Evolutionary conservation across 2,329 filamentous ascomycete species (phyloP).

Genomic region (Calonectria hawksworthii): DNA sequence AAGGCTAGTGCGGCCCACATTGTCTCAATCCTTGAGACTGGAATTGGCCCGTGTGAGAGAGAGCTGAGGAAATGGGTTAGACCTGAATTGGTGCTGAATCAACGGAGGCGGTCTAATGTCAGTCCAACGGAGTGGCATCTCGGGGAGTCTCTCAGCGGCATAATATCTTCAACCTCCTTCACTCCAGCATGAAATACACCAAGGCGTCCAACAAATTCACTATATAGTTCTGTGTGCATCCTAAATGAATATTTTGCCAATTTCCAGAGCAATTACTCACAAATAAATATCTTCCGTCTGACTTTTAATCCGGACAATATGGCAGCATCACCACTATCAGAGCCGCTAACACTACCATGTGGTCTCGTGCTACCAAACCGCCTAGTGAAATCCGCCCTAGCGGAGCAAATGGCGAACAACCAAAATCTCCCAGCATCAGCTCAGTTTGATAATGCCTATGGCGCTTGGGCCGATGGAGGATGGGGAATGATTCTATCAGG

Average conservation of each 20-base stretch:
- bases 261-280: neutral
- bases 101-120: neutral
- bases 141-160: neutral
- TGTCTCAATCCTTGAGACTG: neutral
- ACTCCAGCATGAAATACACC: neutral
- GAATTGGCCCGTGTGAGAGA: neutral
- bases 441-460: slow-evolving; percentile 61
- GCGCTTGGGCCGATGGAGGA: slow-evolving; percentile 65
- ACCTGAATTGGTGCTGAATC: neutral
- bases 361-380: slow-evolving; percentile 70
- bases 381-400: slow-evolving; percentile 65
- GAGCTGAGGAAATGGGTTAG: neutral
- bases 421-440: slow-evolving; percentile 58
- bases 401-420: slow-evolving; percentile 58
- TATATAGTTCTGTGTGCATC: neutral
- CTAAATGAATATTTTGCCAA: neutral
- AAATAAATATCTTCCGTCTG: neutral
- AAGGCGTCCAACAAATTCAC: neutral
- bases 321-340: slow-evolving; percentile 29
- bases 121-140: neutral
- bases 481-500: slow-evolving; percentile 68
- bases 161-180: neutral
- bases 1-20: neutral
- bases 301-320: slow-evolving; percentile 9
- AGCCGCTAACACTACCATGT: slow-evolving; percentile 65